Evolutionary conservation across 371 early-diverging fungal genomes (phyloP), one percentile per base, ranked within the genome.

Genomic region (Mucor sp.): DNA sequence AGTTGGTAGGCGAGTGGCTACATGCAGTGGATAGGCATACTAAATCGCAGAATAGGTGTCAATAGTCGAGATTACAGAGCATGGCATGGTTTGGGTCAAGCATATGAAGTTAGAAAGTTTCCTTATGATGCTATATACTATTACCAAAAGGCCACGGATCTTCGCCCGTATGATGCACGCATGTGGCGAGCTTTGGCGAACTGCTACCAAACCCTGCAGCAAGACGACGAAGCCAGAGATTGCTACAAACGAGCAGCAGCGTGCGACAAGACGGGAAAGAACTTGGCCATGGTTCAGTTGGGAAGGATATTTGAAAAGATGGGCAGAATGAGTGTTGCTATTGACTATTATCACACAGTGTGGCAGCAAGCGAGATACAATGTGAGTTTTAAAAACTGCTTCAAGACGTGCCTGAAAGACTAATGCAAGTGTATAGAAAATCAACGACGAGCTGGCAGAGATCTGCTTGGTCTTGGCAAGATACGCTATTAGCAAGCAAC

Each of bases 41-140:
- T 3, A 56, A 47, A 0, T 3, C 19, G 37, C 48, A 1, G 15
- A 58, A 4, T 58, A 58, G 97, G 93, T 58, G 82, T 91, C 37
- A 92, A 94, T 64, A 82, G 84, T 25, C 81, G 88, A 15, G 98
- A 98, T 72, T 97, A 93, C 75, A 85, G 97, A 32, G 96, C 96
- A 1, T 98, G 97, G 97, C 93, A 91, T 72, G 96, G 94, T 9
- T 77, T 98, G 44, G 99, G 96, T 15, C 93, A 96, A 66, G 90
- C 94, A 0, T 97, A 97, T 77, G 94, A 95, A 76, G 76, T 93
- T 21, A 85, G 97, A 32, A 88, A 87, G 37, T 85, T 96, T 80
- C 87, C 88, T 21, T 87, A 90, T 65, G 94, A 94, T 67, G 91
- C 97, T 1, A 70, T 93, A n/a, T 90, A 85, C 68, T 97, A 97